Evolutionary conservation across 345 rosid species (phyloP).

Genomic region (Draba incana): DNA sequence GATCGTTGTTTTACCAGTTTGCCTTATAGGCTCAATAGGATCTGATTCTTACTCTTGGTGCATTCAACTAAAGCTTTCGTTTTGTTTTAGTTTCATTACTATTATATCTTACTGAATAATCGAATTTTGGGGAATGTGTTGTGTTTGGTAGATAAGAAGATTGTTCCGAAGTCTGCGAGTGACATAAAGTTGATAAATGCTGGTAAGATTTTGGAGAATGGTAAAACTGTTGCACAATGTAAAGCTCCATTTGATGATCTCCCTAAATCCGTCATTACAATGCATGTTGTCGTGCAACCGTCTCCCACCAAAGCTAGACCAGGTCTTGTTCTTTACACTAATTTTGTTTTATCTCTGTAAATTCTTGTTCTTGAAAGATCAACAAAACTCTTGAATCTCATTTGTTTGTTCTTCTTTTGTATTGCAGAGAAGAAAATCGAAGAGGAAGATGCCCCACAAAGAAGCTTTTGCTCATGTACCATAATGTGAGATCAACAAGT

Average conservation of each 20-base stretch:
- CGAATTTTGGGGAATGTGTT: slow-evolving; percentile 13
- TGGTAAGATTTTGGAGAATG: slow-evolving; percentile 86
- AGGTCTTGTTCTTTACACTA: slow-evolving; percentile 35
- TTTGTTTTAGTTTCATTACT: slow-evolving; percentile 1
- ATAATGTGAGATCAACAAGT: slow-evolving; percentile 52
- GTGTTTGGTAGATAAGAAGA: slow-evolving; percentile 57
- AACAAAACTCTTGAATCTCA: slow-evolving; percentile 11
- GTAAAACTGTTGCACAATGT: slow-evolving; percentile 87
- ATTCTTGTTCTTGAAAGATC: slow-evolving; percentile 3
- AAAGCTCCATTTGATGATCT: slow-evolving; percentile 79
- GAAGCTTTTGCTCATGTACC: slow-evolving; percentile 65
- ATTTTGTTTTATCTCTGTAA: not conserved
- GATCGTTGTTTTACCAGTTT: not conserved
- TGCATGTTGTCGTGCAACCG: slow-evolving; percentile 97
- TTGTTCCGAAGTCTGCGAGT: slow-evolving; percentile 74
- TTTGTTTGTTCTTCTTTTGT: slow-evolving; percentile 8
- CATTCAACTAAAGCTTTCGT: not conserved
- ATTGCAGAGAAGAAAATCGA: slow-evolving; percentile 78
- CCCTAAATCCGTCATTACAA: slow-evolving; percentile 69
- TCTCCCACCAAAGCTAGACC: slow-evolving; percentile 72
- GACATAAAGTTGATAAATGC: slow-evolving; percentile 91
- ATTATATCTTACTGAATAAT: not conserved
- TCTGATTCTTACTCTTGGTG: not conserved
- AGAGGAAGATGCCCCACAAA: slow-evolving; percentile 62
- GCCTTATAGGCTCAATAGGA: not conserved